Percentiles rank a stretch among this genome's conserved stretches.
Evolutionary conservation across 768 basidiomycete species (phyloP).

Genomic region (Lyophyllum decastes): DNA sequence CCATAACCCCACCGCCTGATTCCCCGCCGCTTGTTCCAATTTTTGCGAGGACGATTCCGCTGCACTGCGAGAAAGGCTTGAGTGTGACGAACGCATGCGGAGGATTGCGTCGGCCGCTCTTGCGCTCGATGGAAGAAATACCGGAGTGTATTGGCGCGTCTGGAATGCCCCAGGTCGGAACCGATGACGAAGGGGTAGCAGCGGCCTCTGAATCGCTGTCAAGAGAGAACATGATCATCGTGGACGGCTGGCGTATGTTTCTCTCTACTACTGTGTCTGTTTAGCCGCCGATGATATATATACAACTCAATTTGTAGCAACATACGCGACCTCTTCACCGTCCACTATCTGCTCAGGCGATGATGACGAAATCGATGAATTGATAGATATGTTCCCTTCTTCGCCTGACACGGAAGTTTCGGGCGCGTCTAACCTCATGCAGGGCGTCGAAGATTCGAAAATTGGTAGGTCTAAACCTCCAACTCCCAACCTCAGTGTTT

Average conservation of each 20-base stretch:
- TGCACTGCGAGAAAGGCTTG: not conserved
- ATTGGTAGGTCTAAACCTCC: slow-evolving; percentile 42
- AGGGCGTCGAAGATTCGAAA: slow-evolving; percentile 42
- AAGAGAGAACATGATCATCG: slow-evolving; percentile 54
- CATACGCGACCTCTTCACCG: slow-evolving; percentile 40
- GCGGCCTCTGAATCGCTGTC: slow-evolving; percentile 31
- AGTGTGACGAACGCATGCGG: not conserved
- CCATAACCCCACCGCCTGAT: slow-evolving; percentile 20
- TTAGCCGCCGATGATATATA: not conserved
- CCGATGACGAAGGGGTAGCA: slow-evolving; percentile 14
- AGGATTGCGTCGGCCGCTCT: not conserved
- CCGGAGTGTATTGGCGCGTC: slow-evolving; percentile 24
- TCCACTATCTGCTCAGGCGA: slow-evolving; percentile 43
- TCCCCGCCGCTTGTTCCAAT: slow-evolving; percentile 30
- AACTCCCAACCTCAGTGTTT: not conserved
- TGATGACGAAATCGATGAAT: slow-evolving; percentile 52
- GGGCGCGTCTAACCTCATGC: slow-evolving; percentile 22
- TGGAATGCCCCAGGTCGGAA: slow-evolving; percentile 24
- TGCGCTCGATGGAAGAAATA: slow-evolving; percentile 40
- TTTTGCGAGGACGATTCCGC: slow-evolving; percentile 26
- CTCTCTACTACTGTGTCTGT: not conserved
- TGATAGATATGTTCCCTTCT: slow-evolving; percentile 44
- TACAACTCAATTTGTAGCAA: slow-evolving; percentile 24
- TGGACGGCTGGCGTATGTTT: slow-evolving; percentile 66
- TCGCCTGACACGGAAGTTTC: slow-evolving; percentile 48